Conservation (phyloP, 352 stramenopile genomes). For the Globisporangium emineosum region DNA sequence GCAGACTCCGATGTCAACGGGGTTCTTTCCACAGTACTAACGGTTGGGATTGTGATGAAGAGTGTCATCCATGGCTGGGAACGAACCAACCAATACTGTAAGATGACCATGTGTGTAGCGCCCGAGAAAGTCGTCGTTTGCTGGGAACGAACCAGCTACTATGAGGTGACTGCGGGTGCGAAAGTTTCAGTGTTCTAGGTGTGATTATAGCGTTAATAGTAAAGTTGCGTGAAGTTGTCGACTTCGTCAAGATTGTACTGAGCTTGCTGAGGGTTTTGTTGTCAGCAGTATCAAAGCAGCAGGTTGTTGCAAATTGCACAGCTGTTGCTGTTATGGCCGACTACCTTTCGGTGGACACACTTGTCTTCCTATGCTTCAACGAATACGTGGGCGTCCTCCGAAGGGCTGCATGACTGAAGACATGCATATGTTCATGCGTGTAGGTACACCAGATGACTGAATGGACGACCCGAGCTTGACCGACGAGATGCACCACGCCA, state of each 20-base stretch:
- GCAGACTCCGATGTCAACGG: not conserved
- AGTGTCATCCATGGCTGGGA: not conserved
- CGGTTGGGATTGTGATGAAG: not conserved
- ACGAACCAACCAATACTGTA: not conserved
- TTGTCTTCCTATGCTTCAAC: not conserved
- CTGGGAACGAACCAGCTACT: not conserved
- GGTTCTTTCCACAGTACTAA: slow-evolving; percentile 3
- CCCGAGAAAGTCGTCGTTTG: not conserved
- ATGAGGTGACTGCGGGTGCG: not conserved
- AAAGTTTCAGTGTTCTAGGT: not conserved
- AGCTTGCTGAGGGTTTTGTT: not conserved
- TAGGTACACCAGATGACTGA: too few relatives aligned
- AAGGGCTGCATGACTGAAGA: too few relatives aligned
- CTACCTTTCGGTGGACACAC: not conserved
- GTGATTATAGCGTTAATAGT: not conserved
- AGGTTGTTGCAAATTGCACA: too few relatives aligned
- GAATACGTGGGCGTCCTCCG: not conserved
- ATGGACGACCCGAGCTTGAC: too few relatives aligned
- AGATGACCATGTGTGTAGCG: not conserved
- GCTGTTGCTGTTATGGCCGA: not conserved
- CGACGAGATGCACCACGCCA: too few relatives aligned
- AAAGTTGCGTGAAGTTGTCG: not conserved
- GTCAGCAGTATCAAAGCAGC: not conserved
- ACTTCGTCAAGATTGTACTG: not conserved
- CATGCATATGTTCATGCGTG: too few relatives aligned